Base-by-base conservation (phyloP, 495 filamentous ascomycete genomes). In the Saxispiralis lemnorum region DNA sequence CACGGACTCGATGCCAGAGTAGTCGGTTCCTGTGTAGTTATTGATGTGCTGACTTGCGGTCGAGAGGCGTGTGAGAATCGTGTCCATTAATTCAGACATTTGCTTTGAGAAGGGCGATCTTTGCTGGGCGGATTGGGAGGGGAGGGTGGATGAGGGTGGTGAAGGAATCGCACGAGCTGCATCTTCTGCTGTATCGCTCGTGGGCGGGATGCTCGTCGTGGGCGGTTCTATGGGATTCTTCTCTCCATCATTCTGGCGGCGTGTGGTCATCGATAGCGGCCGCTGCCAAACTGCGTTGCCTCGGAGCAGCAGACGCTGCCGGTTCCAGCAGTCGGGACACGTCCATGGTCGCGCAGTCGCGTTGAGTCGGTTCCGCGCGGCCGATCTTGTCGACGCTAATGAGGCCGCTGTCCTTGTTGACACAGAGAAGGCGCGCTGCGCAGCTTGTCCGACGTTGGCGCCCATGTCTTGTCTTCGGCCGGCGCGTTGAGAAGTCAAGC, bases 41-140 rank as follows among this genome's bases (percentile, higher is more conserved):
- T 96, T 96, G 60, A 97, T 69, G 43, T 77, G 78, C 56, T 93
- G 86, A 4, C 81, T 80, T 10, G 85, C 85, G 42, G 76, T 71
- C 49, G 92, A 82, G 30, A 86, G 66, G 47, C 86, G 84, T 18
- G 81, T 75, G 56, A 93, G 83, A 18, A 94, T 56, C 46, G 82
- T 73, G 62, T 97, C 89, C 83, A 95, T 93, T 52, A 93, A 59
- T 38, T 68, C 56, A 38, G 70, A 74, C 56, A 94, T 78, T 46
- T 78, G 73, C 48, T 79, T 82, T 5, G 80, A 79, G 35, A 84
- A 54, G 43, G 74, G 62, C 41, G 76, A 82, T 59, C 87, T 71
- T 17, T 76, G 76, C 38, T 67, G 64, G 56, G 93, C 87, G 49
- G 71, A 58, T 47, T 79, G 4, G 7, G 40, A 43, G 24, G 40